Percentiles rank a stretch among this genome's conserved stretches.
These are phyloP conservation scores for Colletotrichum camelliae DNA, from an alignment of 2,329 filamentous ascomycete species.

Conservation along the genomic window DNA sequence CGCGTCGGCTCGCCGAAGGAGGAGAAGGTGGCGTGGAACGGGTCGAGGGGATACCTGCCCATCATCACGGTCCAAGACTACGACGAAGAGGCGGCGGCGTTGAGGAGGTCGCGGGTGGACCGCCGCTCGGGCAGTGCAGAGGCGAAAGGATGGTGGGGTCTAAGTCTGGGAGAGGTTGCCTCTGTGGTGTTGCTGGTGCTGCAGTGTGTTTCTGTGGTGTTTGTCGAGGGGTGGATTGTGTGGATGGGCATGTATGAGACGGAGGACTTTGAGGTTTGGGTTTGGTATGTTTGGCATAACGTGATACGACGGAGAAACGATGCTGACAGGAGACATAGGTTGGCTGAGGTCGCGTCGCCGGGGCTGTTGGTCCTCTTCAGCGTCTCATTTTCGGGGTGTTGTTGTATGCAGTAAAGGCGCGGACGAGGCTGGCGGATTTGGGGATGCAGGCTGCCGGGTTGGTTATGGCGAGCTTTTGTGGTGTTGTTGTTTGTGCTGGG, in stretches of 20 bases:
- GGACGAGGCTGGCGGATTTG: background rate
- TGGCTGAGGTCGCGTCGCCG: conserved; percentile 8
- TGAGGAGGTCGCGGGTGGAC: background rate
- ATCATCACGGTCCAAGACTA: background rate
- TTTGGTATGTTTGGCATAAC: conserved; percentile 24
- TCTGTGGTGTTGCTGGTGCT: conserved; percentile 31
- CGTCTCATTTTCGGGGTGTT: conserved; percentile 72
- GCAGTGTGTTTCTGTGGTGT: conserved; percentile 29
- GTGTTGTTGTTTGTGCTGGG: background rate
- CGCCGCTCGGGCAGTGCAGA: background rate
- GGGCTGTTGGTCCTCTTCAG: conserved; percentile 73
- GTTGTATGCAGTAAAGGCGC: background rate
- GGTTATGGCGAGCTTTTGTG: conserved; percentile 1
- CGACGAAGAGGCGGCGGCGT: background rate
- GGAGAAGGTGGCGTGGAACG: conserved; percentile 7
- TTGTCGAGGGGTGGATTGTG: conserved; percentile 29
- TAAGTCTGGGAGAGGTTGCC: conserved; percentile 13
- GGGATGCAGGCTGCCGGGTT: conserved; percentile 5
- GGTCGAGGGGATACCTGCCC: background rate
- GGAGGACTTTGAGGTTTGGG: conserved; percentile 26
- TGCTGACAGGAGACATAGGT: background rate
- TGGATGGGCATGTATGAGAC: conserved; percentile 28
- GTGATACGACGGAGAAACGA: no score
- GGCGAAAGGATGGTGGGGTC: conserved; percentile 4
- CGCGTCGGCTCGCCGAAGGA: background rate